Evolutionary conservation across 2,329 filamentous ascomycete species (phyloP), one percentile per base, ranked within the genome.

Genomic region (Elsinoe ampelina): DNA sequence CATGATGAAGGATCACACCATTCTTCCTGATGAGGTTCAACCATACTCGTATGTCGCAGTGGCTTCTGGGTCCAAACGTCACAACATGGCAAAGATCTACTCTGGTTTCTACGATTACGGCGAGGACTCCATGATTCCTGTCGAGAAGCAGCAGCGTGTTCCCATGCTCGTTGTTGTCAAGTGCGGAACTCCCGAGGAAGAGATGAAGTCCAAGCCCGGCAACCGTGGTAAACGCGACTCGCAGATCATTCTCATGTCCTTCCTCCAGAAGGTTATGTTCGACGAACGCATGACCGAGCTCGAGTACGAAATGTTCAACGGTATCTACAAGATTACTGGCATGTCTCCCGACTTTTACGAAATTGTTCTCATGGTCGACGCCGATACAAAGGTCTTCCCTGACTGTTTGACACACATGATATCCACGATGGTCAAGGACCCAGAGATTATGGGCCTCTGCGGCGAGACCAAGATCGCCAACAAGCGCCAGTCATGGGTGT

Each of bases 381-480:
- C 93, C 69, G 93, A 98, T 72, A 98, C 93, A 47, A 98, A 98
- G 72, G 91, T 98, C 47, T 98, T 96, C 81, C 93, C 93, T 1
- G 93, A 98, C 78, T 95, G 89, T 70, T 75, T 98, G 66, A 98
- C 95, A 17, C 93, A 98, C 77, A 98, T 98, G 93, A 82, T 97
- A 54, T 95, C 90, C 47, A 93, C 95, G 65, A 95, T 98, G 92
- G 93, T 98, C 67, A 93, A 95, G 71, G 93, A 98, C 71, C 93
- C 93, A 32, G 92, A 97, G 66, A 95, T 98, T 72, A 98, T 98
- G 93, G 93, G 93, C 66, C 82, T 98, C 38, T 98, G 93, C 67
- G 93, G 93, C 64, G 93, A 98, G 77, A 98, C 93, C 15, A 98
- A 98, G 81, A 98, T 98, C 75, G 93, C 93, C 68, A 98, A 98